Base-by-base conservation (phyloP, 176 grass and related monocot species). In the Canna indica region DNA sequence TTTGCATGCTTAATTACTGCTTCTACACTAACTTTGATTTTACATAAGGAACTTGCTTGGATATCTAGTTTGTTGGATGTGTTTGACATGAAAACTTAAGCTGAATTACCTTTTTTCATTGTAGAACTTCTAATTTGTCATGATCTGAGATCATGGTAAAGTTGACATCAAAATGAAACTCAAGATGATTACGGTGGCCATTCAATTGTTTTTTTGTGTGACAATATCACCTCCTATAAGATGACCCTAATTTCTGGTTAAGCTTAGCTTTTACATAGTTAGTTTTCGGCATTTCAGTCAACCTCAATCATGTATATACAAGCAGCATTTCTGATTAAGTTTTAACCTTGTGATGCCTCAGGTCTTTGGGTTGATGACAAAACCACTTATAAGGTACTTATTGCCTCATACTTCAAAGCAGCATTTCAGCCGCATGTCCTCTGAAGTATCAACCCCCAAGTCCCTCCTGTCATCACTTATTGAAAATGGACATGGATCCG, bases 301-400 rank as follows among this genome's bases (percentile, higher is more conserved):
- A n/a, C n/a, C n/a, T n/a, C n/a, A n/a, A n/a, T n/a, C n/a, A n/a
- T n/a, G n/a, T n/a, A n/a, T n/a, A n/a, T n/a, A n/a, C n/a, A n/a
- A n/a, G n/a, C n/a, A n/a, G n/a, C n/a, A 45, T 46, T 46, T 69
- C 67, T 69, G 13, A 46, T 69, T 29, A 4, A 46, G 14, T 46
- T 69, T 22, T 27, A 35, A 64, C 12, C 16, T 64, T 36, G 20
- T 32, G 11, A 27, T 9, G 11, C 45, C 42, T 47, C 44, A 99
- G 95, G 82, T 94, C 52, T 94, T 99, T 61, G 95, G 95, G 32
- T 82, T 99, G 17, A 78, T 99, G 89, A 99, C 94, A n/a, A 93
- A 93, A 63, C 90, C 94, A 63, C 72, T 99, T 77, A 86, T 99
- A 69, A 72, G 31, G 34, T 42, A 93, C 1, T 67, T 99, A 36